Evolutionary conservation across 176 grass and related monocot genomes (phyloP), one percentile per base, ranked within the genome.

Genomic region (Pontederia paniculata): DNA sequence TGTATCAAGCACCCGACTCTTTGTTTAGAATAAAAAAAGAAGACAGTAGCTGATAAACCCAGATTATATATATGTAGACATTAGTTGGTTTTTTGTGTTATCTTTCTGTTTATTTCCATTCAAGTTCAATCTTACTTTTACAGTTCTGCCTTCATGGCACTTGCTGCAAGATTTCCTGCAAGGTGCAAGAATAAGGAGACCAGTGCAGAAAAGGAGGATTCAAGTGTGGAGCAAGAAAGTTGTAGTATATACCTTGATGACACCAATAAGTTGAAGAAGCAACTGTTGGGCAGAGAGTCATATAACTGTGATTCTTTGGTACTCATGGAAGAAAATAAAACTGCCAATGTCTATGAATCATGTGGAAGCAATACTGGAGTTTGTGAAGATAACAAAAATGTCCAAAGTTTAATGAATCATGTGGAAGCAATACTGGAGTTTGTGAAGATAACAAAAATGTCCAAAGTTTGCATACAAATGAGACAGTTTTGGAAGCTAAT

Each of bases 91-190:
- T 18, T 54, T 54, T 9, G 15, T 44, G 21, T 21, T 23, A 62
- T 0, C 17, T 62, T 10, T 1, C 21, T 61, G 13, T 42, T 45
- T 17, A 2, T 58, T 45, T 20, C 11, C 41, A 45, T 20, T 21
- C 28, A 21, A 12, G 15, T 16, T 12, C 17, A 0, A 11, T 21
- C 21, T 46, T 1, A 62, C 62, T 62, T 63, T 61, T 44, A 62
- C 77, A 94, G 89, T 79, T 88, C 84, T 51, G 80, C 84, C 65
- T 95, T 88, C 62, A 95, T 95, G 84, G 71, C 77, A 5, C 74
- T 95, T 66, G 84, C 78, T 53, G 71, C 84, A 55, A 95, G 70
- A 77, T 95, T 81, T 60, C 80, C 80, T 55, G 54, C 77, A 66
- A 57, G 69, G 49, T 47, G 22, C 23, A 45, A 46, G 3, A 50